Evolutionary conservation across 2,329 filamentous ascomycete species (phyloP).

Genomic region (Microascus cirrosus): DNA sequence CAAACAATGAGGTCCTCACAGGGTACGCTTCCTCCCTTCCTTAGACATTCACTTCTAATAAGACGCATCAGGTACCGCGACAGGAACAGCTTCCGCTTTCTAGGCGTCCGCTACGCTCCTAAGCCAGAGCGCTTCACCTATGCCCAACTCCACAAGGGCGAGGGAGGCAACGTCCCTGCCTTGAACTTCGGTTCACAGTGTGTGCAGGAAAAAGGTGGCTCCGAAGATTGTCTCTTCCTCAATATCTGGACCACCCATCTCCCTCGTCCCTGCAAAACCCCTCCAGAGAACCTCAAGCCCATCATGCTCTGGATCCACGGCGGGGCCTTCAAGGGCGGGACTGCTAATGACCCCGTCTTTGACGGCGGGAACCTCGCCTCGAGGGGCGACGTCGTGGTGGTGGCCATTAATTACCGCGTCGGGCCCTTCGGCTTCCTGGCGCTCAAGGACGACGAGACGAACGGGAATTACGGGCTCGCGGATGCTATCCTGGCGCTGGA

Average conservation of each 20-base stretch:
- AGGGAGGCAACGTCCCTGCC: slow-evolving; percentile 14
- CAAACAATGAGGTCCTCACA: slow-evolving; percentile 25
- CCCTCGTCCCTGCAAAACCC: slow-evolving; percentile 14
- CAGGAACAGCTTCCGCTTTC: slow-evolving; percentile 35
- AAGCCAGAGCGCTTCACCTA: slow-evolving; percentile 26
- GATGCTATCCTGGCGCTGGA: slow-evolving; percentile 64
- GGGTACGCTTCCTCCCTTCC: slow-evolving; percentile 10
- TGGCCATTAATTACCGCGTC: slow-evolving; percentile 68
- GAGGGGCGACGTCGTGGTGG: slow-evolving; percentile 50
- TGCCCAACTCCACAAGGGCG: slow-evolving; percentile 19
- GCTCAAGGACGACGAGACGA: slow-evolving; percentile 47
- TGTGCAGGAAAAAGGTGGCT: slow-evolving; percentile 19
- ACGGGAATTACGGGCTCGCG: slow-evolving; percentile 57
- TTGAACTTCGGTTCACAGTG: slow-evolving; percentile 21
- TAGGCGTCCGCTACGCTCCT: slow-evolving; percentile 27
- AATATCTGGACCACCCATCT: slow-evolving; percentile 32
- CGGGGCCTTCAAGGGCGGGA: slow-evolving; percentile 41
- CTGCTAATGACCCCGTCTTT: slow-evolving; percentile 37
- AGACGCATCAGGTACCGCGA: slow-evolving; percentile 26
- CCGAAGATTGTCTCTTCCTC: slow-evolving; percentile 30
- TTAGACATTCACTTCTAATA: not conserved
- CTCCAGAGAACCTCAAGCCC: slow-evolving; percentile 35
- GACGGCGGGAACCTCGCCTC: slow-evolving; percentile 35
- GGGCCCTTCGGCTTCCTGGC: slow-evolving; percentile 67
- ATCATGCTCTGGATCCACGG: slow-evolving; percentile 64